A percentile compares a stretch with the other conserved stretches of the same genome.
These are phyloP conservation scores for Hymenoscyphus infarciens DNA, from an alignment of 2,329 filamentous ascomycete genomes.

Conservation along the genomic window DNA sequence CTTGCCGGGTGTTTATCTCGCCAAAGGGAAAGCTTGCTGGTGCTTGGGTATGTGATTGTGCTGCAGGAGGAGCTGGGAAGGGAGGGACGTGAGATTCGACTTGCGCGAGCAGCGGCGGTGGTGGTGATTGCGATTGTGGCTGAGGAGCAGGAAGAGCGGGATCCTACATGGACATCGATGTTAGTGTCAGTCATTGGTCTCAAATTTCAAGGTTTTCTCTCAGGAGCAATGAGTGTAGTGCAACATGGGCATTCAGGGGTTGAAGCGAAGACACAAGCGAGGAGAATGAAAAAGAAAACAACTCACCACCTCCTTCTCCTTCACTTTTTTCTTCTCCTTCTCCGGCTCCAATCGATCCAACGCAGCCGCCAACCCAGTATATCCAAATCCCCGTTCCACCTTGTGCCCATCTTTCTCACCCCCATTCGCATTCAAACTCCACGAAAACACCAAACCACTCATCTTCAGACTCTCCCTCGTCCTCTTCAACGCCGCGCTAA, in stretches of 20 bases:
- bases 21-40: neutral
- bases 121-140: neutral
- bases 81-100: neutral
- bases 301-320: neutral
- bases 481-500: constrained; percentile 53
- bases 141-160: neutral
- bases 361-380: constrained; percentile 62
- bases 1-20: constrained; percentile 8
- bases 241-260: neutral
- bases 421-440: constrained; percentile 53
- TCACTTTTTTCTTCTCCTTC: constrained; percentile 9
- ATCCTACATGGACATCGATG: neutral
- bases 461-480: constrained; percentile 60
- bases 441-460: constrained; percentile 62
- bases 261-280: neutral
- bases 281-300: neutral
- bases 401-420: constrained; percentile 47
- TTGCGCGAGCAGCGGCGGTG: neutral
- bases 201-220: too few relatives aligned
- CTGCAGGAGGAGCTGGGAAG: constrained; percentile 3
- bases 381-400: constrained; percentile 55
- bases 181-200: neutral
- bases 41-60: neutral
- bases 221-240: too few relatives aligned
- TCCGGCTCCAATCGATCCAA: constrained; percentile 48